phyloP scores from a whole-genome alignment of 2,329 filamentous ascomycete species.

The Fusarium penzigii region DNA sequence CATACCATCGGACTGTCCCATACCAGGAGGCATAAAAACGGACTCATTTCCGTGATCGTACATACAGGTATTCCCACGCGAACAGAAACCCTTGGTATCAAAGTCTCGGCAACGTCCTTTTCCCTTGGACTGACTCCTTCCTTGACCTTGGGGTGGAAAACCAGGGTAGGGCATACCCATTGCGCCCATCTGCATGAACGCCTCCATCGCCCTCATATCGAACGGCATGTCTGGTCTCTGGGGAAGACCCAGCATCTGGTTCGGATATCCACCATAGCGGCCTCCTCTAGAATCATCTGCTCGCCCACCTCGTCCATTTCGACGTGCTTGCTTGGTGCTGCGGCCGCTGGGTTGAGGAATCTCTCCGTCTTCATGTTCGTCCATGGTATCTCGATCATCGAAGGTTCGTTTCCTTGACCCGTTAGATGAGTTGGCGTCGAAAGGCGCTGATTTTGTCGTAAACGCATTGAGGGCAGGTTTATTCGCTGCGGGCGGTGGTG shows the following conservation, averaged over 20 bases:
- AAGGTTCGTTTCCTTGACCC: conserved; percentile 39
- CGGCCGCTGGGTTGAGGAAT: conserved; percentile 38
- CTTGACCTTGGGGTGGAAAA: conserved; percentile 33
- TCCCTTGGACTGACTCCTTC: conserved; percentile 28
- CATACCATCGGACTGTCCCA: conserved; percentile 29
- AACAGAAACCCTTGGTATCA: conserved; percentile 72
- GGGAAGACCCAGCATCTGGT: conserved; percentile 17
- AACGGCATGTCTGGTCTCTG: conserved; percentile 42
- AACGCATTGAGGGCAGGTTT: conserved; percentile 13
- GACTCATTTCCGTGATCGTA: conserved; percentile 67
- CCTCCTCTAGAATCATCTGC: conserved; percentile 24
- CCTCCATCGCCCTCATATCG: conserved; percentile 61
- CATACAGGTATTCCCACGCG: conserved; percentile 64
- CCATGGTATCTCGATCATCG: conserved; percentile 31
- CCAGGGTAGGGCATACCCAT: conserved; percentile 46
- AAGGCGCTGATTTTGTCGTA: conserved; percentile 15
- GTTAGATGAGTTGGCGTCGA: conserved; percentile 13
- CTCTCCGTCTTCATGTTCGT: conserved; percentile 27
- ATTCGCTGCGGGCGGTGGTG: conserved; percentile 29
- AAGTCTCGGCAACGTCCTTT: conserved; percentile 67
- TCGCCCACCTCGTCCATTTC: conserved; percentile 44
- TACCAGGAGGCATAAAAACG: conserved; percentile 35
- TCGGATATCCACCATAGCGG: conserved; percentile 10
- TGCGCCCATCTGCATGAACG: conserved; percentile 62
- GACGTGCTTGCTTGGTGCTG: conserved; percentile 60